phyloP scores from a whole-genome alignment of 129 eudicot genomes.

The Helichrysum umbraculigerum region DNA sequence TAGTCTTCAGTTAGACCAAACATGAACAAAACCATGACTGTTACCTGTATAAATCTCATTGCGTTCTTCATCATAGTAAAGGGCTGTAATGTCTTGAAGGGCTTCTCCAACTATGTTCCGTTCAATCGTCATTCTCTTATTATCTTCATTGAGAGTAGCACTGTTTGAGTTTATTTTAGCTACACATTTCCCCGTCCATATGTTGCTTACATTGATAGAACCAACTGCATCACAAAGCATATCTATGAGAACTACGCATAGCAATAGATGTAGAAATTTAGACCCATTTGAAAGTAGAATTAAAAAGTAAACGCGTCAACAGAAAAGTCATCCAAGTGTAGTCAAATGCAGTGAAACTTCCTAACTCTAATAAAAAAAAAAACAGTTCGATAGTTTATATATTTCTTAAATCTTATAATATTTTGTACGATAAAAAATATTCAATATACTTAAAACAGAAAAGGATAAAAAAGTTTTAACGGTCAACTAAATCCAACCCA shows the following conservation, averaged over 20 bases:
- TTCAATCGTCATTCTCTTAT: slow-evolving; percentile 20
- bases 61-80: slow-evolving; percentile 48
- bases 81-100: slow-evolving; percentile 46
- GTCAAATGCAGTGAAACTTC: not conserved
- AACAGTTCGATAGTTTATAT: no score
- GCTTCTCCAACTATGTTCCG: slow-evolving; percentile 42
- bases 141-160: not conserved
- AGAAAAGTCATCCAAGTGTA: not conserved
- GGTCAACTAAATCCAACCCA: no score
- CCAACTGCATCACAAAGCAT: slow-evolving; percentile 38
- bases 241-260: not conserved
- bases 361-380: not conserved
- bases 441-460: no score
- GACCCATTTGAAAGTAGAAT: not conserved
- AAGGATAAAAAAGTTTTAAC: no score
- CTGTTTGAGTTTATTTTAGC: slow-evolving; percentile 44
- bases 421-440: no score
- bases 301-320: not conserved
- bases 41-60: slow-evolving; percentile 49
- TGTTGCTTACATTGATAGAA: slow-evolving; percentile 42
- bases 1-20: slow-evolving; percentile 46
- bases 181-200: slow-evolving; percentile 44
- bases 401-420: no score
- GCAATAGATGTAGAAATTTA: not conserved
- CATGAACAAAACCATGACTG: slow-evolving; percentile 49